Percentiles rank a stretch among this genome's conserved stretches.
These are phyloP conservation scores for Lithospermum erythrorhizon DNA, from an alignment of 257 asterid species.

Conservation along the genomic window DNA sequence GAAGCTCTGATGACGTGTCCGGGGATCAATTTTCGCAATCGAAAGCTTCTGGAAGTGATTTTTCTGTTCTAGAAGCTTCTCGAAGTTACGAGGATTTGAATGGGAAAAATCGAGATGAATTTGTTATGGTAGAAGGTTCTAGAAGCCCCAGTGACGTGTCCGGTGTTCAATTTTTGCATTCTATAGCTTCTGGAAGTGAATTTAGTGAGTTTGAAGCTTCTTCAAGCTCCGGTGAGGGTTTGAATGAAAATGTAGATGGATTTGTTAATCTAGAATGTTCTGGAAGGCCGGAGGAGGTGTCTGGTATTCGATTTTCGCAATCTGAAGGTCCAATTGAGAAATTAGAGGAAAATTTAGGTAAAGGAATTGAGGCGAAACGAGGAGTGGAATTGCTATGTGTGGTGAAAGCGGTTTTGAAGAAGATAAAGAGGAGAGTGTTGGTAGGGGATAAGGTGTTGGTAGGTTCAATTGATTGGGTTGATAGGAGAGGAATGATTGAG, in stretches of 20 bases:
- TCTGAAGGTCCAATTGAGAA: neutral
- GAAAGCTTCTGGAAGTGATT: too few relatives aligned
- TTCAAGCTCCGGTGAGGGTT: neutral
- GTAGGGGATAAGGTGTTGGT: constrained; percentile 92
- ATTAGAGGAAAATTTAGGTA: neutral
- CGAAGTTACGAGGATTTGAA: too few relatives aligned
- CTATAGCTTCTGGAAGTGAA: constrained; percentile 6
- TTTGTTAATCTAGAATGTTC: neutral
- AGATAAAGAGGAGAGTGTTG: constrained; percentile 80
- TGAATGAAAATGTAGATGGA: neutral
- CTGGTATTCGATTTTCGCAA: too few relatives aligned
- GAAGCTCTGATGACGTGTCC: too few relatives aligned
- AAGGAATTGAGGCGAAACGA: constrained; percentile 17
- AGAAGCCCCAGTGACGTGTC: constrained; percentile 4
- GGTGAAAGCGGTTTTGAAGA: constrained; percentile 86
- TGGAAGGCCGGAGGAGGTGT: constrained; percentile 6
- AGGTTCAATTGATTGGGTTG: constrained; percentile 82
- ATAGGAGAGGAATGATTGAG: constrained; percentile 85
- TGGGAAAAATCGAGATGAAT: neutral
- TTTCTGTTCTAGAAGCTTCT: neutral
- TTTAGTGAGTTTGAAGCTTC: constrained; percentile 1
- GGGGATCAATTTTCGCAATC: neutral
- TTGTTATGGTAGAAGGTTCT: neutral
- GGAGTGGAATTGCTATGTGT: constrained; percentile 80
- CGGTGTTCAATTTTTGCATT: neutral